Evolutionary conservation across 345 rosid genomes (phyloP).

Genomic region (Combretum micranthum): DNA sequence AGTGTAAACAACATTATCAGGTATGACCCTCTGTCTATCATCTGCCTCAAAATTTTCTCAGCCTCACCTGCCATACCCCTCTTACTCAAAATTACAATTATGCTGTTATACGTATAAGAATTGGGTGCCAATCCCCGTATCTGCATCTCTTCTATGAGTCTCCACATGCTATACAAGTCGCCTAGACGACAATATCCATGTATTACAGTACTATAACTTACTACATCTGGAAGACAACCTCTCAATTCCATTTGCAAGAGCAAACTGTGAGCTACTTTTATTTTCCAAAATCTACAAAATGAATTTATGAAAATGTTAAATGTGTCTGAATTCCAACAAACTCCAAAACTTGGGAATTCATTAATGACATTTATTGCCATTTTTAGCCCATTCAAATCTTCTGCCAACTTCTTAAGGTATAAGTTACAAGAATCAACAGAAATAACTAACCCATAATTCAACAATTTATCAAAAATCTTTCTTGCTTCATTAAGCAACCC

Average conservation of each 20-base stretch:
- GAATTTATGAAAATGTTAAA: constrained; percentile 64
- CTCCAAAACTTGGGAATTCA: constrained; percentile 55
- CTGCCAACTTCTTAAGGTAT: constrained; percentile 55
- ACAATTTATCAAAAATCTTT: constrained; percentile 62
- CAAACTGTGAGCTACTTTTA: constrained; percentile 68
- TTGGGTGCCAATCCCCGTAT: constrained; percentile 56
- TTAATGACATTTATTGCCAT: constrained; percentile 31
- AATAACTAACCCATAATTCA: constrained; percentile 71
- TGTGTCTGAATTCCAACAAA: constrained; percentile 66
- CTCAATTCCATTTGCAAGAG: constrained; percentile 61
- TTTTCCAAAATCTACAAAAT: constrained; percentile 46
- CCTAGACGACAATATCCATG: constrained; percentile 69
- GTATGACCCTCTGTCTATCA: constrained; percentile 48
- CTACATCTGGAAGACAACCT: constrained; percentile 74
- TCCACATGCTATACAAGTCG: constrained; percentile 36
- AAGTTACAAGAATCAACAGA: constrained; percentile 77
- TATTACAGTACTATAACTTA: constrained; percentile 72
- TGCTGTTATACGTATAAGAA: constrained; percentile 63
- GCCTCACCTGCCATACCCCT: constrained; percentile 49
- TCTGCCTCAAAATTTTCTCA: constrained; percentile 54
- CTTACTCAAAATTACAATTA: constrained; percentile 54
- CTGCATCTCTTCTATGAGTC: constrained; percentile 67
- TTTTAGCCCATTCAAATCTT: constrained; percentile 24
- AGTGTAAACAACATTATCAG: constrained; percentile 67
- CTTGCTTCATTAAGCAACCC: constrained; percentile 66